Percentiles rank a stretch among this genome's conserved stretches.
Evolutionary conservation across 768 basidiomycete species (phyloP).

Genomic region (Amanita muscaria): DNA sequence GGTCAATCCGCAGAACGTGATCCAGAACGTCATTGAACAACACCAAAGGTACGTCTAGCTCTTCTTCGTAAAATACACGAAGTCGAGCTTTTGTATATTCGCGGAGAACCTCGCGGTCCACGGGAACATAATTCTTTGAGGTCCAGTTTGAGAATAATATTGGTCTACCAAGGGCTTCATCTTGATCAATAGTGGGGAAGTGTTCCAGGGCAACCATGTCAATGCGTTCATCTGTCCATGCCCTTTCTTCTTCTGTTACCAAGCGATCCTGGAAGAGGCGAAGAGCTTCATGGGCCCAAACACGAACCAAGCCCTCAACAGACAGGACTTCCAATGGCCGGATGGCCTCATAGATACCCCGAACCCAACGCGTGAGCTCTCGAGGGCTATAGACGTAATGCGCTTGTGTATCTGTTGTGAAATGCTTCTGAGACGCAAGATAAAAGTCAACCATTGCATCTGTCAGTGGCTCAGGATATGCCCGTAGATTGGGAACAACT

Average conservation of each 20-base stretch:
- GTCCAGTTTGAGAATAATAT: slow-evolving; percentile 99
- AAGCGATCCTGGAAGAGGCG: slow-evolving; percentile 97
- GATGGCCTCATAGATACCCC: slow-evolving; percentile 96
- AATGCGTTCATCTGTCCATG: slow-evolving; percentile 92
- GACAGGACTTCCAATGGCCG: slow-evolving; percentile 88
- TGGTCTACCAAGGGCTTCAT: slow-evolving; percentile 80
- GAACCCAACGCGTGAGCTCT: slow-evolving; percentile 95
- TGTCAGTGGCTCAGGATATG: slow-evolving; percentile 90
- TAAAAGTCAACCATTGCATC: slow-evolving; percentile 98
- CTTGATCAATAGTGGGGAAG: slow-evolving; percentile 87
- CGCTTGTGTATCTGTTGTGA: slow-evolving; percentile 95
- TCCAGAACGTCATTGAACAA: slow-evolving; percentile 98
- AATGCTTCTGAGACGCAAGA: slow-evolving; percentile 85
- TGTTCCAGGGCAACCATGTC: slow-evolving; percentile 76
- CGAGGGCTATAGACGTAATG: slow-evolving; percentile 99
- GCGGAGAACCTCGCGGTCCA: slow-evolving; percentile 85
- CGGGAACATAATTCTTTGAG: slow-evolving; percentile 91
- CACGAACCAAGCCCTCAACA: slow-evolving; percentile 89
- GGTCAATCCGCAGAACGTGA: slow-evolving; percentile 95
- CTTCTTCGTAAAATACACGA: slow-evolving; percentile 98
- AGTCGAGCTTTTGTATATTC: slow-evolving; percentile 96
- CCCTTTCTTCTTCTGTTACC: slow-evolving; percentile 84
- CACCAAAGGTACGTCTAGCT: slow-evolving; percentile 94
- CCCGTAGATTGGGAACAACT: slow-evolving; percentile 86
- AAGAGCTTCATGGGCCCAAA: slow-evolving; percentile 97